phyloP scores from a whole-genome alignment of 441 rosid genomes.

The Dalechampia spathulata region DNA sequence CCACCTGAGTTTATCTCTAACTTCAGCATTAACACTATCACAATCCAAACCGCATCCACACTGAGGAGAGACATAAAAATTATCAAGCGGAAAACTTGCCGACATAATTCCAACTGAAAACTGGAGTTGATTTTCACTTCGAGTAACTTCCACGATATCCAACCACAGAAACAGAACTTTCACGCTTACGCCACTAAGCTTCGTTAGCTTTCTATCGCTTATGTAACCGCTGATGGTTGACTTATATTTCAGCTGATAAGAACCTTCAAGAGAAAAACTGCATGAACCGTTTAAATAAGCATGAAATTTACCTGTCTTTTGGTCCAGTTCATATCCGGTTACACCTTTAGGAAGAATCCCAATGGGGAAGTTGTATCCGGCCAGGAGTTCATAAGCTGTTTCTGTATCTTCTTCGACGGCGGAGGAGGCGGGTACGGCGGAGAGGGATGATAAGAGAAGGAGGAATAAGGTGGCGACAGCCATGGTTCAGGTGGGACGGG shows the following conservation, averaged over 20 bases:
- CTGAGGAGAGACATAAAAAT: conserved; percentile 73
- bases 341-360: conserved; percentile 76
- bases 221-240: conserved; percentile 58
- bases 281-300: conserved; percentile 58
- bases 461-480: conserved; percentile 10
- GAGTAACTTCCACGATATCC: conserved; percentile 67
- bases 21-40: conserved; percentile 17
- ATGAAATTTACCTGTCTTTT: conserved; percentile 44
- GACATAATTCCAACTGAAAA: conserved; percentile 93
- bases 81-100: conserved; percentile 55
- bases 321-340: conserved; percentile 50
- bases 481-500: background rate
- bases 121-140: conserved; percentile 47
- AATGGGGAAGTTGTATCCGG: conserved; percentile 55
- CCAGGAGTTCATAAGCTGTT: conserved; percentile 53
- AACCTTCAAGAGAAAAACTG: conserved; percentile 67
- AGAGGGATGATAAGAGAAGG: conserved; percentile 17
- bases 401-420: conserved; percentile 17
- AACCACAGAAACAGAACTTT: conserved; percentile 76
- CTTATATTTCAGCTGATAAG: conserved; percentile 68
- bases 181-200: conserved; percentile 65
- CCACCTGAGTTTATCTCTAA: conserved; percentile 21
- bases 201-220: conserved; percentile 40
- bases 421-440: conserved; percentile 5
- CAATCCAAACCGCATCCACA: conserved; percentile 89